Conservation (phyloP, 129 eudicot species). For the Arctium minus region DNA sequence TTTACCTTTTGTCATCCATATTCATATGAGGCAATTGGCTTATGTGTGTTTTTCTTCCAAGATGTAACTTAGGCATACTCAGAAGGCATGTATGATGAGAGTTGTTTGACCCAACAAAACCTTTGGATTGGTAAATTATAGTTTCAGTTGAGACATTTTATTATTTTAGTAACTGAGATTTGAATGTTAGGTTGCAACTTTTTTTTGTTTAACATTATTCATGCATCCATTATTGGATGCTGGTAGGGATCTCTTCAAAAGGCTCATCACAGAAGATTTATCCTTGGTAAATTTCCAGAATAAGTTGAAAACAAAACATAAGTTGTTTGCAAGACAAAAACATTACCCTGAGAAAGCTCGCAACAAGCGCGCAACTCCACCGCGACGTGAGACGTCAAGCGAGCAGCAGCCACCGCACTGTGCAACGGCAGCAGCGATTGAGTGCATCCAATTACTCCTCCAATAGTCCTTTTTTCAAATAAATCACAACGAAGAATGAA, state of each 20-base stretch:
- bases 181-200: not conserved
- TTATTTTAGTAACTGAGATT: not conserved
- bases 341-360: constrained; percentile 66
- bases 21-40: not conserved
- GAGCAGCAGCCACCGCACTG: constrained; percentile 56
- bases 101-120: not conserved
- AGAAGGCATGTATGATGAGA: not conserved
- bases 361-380: constrained; percentile 57
- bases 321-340: not conserved
- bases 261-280: not conserved
- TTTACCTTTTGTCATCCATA: not conserved
- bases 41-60: not conserved
- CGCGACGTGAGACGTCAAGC: constrained; percentile 44
- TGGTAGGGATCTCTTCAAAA: not conserved
- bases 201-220: not conserved
- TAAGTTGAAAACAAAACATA: not conserved
- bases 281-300: not conserved
- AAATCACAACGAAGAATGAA: not conserved
- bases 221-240: not conserved
- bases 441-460: constrained; percentile 47
- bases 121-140: not conserved
- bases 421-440: constrained; percentile 58
- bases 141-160: not conserved
- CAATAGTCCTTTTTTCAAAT: constrained; percentile 28
- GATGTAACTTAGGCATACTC: not conserved